Evolutionary conservation across 2,329 filamentous ascomycete genomes (phyloP), one percentile per base, ranked within the genome.

Genomic region (Daldinia sp.): DNA sequence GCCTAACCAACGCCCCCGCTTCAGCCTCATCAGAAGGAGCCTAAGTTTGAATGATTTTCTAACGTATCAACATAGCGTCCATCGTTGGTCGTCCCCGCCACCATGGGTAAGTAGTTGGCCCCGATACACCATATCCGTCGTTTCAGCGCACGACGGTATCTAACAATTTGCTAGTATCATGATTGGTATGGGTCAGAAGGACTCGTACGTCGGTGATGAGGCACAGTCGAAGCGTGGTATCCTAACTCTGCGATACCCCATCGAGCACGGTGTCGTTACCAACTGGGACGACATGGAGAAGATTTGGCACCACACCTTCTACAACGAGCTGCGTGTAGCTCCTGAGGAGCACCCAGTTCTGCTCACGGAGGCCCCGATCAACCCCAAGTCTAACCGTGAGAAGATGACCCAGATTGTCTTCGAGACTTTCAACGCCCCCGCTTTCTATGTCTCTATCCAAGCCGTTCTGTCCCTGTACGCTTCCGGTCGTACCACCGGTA

Each of bases 211-310:
- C 77, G 95, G 95, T 88, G 95, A 99, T 85, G 95, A 99, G 88
- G 95, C 95, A 85, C 95, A 99, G 88, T 99, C 95, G 81, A 99
- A 99, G 94, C 94, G 95, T 95, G 95, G 95, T 97, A 98, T 99
- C 85, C 90, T 99, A 76, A 98, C 94, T 71, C 89, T 99, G 81
- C 91, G 95, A 87, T 99, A 99, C 86, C 95, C 95, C 80, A 99
- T 99, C 81, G 95, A 99, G 89, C 95, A 99, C 90, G 95, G 95
- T 95, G 95, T 99, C 77, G 95, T 99, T 80, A 99, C 95, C 86
- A 98, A 98, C 92, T 99, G 95, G 95, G 95, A 99, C 82, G 95
- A 98, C 83, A 98, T 98, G 95, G 95, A 98, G 88, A 98, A 98
- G 91, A 98, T 99, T 77, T 99, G 95, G 95, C 95, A 99, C 84